Evolutionary conservation across 139 green algal genomes (phyloP), one percentile per base, ranked within the genome.

Genomic region (Micractinium conductrix): DNA sequence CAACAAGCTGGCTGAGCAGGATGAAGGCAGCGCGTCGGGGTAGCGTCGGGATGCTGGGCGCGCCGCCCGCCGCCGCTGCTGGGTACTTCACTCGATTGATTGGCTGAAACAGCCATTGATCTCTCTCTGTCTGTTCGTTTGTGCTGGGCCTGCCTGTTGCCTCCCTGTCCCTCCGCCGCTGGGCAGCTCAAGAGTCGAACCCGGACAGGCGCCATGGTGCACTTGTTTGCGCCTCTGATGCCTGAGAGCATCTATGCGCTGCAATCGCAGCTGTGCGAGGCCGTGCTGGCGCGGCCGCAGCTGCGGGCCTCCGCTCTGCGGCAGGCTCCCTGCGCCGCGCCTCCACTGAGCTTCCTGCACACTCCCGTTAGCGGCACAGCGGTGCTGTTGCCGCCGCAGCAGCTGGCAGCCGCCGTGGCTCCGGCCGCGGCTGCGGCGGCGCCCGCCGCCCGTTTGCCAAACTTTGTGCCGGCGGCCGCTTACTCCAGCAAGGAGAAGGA

Each of bases 401-500:
- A 65, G 70, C 70, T 42, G 42, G 42, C 70, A 4, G 44, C 74
- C 2, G 74, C 50, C 14, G 50, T 37, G 28, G 53, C 76, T 9
- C 58, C 37, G 26, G 58, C 38, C n/a, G 44, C 76, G 24, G n/a
- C 58, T 33, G 76, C n/a, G 26, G 30, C 62, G 19, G 38, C 78
- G 67, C 62, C 80, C 30, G 63, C 80, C n/a, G 62, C 55, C 55
- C 75, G 26, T 43, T n/a, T 70, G 35, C 44, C n/a, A 8, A 86
- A 42, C 67, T 70, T 86, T 62, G 50, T 84, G 4, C 79, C 80
- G 0, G 35, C 80, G 2, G 42, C 86, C 4, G 80, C 79, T 19
- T 89, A 89, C 79, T 73, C 79, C 38, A 43, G 45, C 21, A 89
- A 82, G 67, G 81, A 92, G 78, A 74, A 81, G n/a, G 79, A 88